A percentile compares a stretch with the other conserved stretches of the same genome.
phyloP scores from a whole-genome alignment of 2,329 filamentous ascomycete species.

The Colletotrichum sp. region DNA sequence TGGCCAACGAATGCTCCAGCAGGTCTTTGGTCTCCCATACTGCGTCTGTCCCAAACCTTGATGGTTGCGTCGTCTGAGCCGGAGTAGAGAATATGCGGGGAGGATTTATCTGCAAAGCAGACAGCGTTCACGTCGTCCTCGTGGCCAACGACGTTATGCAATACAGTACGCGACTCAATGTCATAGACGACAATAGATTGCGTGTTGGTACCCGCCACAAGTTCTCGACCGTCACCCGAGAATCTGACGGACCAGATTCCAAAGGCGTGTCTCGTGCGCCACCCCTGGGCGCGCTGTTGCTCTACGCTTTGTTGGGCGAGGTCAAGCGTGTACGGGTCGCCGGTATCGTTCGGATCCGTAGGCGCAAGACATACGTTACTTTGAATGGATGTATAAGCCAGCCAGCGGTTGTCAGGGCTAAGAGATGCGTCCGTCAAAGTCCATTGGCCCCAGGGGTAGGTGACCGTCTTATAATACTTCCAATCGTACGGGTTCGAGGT shows the following conservation, averaged over 20 bases:
- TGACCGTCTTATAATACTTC: slow-evolving; percentile 92
- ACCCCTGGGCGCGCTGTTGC: slow-evolving; percentile 16
- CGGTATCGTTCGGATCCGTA: slow-evolving; percentile 82
- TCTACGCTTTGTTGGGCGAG: slow-evolving; percentile 57
- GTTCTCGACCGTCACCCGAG: slow-evolving; percentile 87
- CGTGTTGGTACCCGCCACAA: slow-evolving; percentile 86
- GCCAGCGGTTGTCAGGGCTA: slow-evolving; percentile 88
- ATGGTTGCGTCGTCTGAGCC: slow-evolving; percentile 93
- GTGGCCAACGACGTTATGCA: slow-evolving; percentile 81
- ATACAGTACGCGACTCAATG: slow-evolving; percentile 77
- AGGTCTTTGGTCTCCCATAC: slow-evolving; percentile 82
- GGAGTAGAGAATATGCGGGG: slow-evolving; percentile 93
- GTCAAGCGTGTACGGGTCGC: slow-evolving; percentile 81
- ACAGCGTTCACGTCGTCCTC: slow-evolving; percentile 93
- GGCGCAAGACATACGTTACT: slow-evolving; percentile 84
- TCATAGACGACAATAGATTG: slow-evolving; percentile 89
- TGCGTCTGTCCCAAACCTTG: slow-evolving; percentile 95
- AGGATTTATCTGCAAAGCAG: slow-evolving; percentile 87
- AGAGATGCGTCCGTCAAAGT: slow-evolving; percentile 93
- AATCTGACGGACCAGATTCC: slow-evolving; percentile 92
- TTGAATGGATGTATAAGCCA: slow-evolving; percentile 91
- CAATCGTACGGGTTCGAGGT: slow-evolving; percentile 94
- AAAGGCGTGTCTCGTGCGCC: slow-evolving; percentile 44
- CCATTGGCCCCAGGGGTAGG: slow-evolving; percentile 89
- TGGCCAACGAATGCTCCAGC: slow-evolving; percentile 72